Evolutionary conservation across 306 rosid species (phyloP).

Genomic region (Arachis hypogaea): DNA sequence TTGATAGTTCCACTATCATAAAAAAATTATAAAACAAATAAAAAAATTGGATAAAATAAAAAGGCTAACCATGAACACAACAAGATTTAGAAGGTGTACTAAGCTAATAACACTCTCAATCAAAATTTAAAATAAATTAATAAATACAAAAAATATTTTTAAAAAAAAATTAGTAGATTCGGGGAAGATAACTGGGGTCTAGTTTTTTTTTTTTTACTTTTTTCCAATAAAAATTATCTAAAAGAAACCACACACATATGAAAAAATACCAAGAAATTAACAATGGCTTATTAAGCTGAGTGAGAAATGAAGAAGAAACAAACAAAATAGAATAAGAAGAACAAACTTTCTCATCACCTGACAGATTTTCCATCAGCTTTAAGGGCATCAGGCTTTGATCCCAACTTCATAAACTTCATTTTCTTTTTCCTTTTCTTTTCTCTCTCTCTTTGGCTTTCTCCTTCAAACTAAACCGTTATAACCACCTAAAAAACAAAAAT

Average conservation of each 20-base stretch:
- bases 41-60: too few species aligned
- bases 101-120: too few species aligned
- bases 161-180: too few species aligned
- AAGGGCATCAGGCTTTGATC: conserved; percentile 90
- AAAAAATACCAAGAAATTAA: too few species aligned
- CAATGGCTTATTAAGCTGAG: background rate
- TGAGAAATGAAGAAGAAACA: conserved; percentile 4
- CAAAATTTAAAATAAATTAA: too few species aligned
- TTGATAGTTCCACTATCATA: background rate
- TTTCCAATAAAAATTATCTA: too few species aligned
- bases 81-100: too few species aligned
- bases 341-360: conserved; percentile 45
- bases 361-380: conserved; percentile 77
- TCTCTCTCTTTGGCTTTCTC: background rate
- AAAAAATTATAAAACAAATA: background rate
- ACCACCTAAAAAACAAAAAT: background rate
- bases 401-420: conserved; percentile 99
- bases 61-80: too few species aligned
- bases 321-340: conserved; percentile 4
- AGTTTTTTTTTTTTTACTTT: too few species aligned
- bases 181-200: too few species aligned
- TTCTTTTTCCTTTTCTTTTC: background rate
- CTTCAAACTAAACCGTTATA: background rate
- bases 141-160: too few species aligned
- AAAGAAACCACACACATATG: background rate